These are phyloP conservation scores for Skeletonema grethae DNA, from an alignment of 108 stramenopile species.

Conservation along the genomic window DNA sequence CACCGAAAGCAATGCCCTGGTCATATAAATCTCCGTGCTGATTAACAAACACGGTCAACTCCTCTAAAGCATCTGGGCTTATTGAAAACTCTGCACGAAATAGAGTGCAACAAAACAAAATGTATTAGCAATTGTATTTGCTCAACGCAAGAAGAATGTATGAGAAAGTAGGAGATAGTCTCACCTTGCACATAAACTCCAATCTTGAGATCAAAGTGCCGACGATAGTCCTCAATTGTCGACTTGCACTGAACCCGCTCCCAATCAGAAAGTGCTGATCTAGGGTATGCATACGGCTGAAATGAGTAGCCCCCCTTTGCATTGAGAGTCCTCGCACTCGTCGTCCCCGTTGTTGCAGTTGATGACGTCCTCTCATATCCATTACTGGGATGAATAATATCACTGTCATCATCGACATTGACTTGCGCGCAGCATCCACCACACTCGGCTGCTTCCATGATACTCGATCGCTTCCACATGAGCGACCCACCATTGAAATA, in stretches of 20 bases:
- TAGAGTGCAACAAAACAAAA: neutral
- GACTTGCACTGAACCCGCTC: slow-evolving; percentile 48
- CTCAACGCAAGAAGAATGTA: neutral
- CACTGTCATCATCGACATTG: slow-evolving; percentile 13
- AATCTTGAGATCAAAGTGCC: slow-evolving; percentile 56
- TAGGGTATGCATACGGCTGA: slow-evolving; percentile 59
- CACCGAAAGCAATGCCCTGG: slow-evolving; percentile 63
- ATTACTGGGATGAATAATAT: neutral
- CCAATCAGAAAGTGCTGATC: slow-evolving; percentile 39
- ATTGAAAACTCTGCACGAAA: slow-evolving; percentile 56
- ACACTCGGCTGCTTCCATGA: slow-evolving; percentile 50
- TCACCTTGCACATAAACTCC: slow-evolving; percentile 66
- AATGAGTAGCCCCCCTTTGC: slow-evolving; percentile 38
- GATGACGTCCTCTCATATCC: slow-evolving; percentile 9
- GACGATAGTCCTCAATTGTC: slow-evolving; percentile 58
- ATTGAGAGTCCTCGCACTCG: slow-evolving; percentile 4
- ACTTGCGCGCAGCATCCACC: slow-evolving; percentile 40
- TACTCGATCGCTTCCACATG: slow-evolving; percentile 51
- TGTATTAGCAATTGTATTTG: neutral
- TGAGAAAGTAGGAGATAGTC: neutral
- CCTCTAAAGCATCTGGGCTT: slow-evolving; percentile 50
- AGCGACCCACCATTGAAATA: slow-evolving; percentile 68
- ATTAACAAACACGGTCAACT: slow-evolving; percentile 49
- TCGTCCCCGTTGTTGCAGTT: neutral
- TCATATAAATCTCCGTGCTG: slow-evolving; percentile 50